A percentile compares a stretch with the other conserved stretches of the same genome.
Evolutionary conservation across 306 rosid species (phyloP).

Genomic region (Dryas octopetala): DNA sequence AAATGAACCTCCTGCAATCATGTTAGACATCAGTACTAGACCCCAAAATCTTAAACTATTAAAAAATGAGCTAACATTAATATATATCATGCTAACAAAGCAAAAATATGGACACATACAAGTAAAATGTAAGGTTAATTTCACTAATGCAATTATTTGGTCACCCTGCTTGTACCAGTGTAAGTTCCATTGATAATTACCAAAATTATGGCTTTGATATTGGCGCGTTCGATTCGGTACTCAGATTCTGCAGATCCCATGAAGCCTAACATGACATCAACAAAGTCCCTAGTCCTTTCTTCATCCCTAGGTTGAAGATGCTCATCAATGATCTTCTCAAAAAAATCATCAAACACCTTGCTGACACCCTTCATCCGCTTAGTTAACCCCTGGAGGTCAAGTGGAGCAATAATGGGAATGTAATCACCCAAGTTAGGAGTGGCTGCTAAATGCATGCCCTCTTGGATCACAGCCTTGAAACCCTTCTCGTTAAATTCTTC

Average conservation of each 20-base stretch:
- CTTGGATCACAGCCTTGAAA: conserved; percentile 47
- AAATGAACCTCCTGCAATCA: no score
- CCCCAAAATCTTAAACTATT: no score
- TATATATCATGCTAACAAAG: no score
- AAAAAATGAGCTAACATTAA: no score
- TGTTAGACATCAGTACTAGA: no score
- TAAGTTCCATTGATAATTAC: conserved; percentile 21
- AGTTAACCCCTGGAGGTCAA: conserved; percentile 62
- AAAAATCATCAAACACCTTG: conserved; percentile 51
- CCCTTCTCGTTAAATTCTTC: conserved; percentile 53
- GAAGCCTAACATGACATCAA: conserved; percentile 59
- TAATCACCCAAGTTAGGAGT: conserved; percentile 50
- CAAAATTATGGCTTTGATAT: conserved; percentile 66
- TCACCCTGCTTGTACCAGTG: no score
- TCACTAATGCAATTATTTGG: no score
- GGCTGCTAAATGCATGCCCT: conserved; percentile 35
- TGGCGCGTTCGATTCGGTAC: conserved; percentile 44
- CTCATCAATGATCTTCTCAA: conserved; percentile 61
- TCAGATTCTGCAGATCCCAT: conserved; percentile 47
- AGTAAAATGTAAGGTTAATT: no score
- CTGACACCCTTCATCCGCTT: conserved; percentile 39
- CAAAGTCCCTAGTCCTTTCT: conserved; percentile 51
- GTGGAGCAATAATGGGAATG: conserved; percentile 46
- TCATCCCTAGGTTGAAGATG: conserved; percentile 39
- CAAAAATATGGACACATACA: no score